Evolutionary conservation across 306 rosid species (phyloP), one percentile per base, ranked within the genome.

Genomic region (Fagus sylvatica): DNA sequence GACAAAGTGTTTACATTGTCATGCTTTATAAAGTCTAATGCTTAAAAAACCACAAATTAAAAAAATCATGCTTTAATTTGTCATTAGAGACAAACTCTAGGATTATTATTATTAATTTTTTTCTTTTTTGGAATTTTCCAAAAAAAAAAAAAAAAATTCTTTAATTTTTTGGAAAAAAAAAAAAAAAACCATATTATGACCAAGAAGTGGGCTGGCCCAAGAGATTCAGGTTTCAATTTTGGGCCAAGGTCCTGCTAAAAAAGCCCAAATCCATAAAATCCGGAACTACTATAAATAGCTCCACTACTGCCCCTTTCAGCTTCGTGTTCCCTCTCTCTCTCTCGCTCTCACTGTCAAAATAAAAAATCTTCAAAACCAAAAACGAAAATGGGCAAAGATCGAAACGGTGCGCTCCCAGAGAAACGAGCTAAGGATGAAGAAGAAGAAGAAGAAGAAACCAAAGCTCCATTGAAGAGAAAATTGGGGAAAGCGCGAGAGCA

Each of bases 301-400:
- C 28, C 22, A 62, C 19, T 42, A 0, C 43, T 62, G 2, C 0
- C 6, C 69, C 0, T 6, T 5, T 15, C 10, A 2, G 51, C 4
- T 10, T 46, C 51, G 4, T 46, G 11, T 46, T 46, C 76, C 10
- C 30, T 49, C 9, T 77, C 49, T 12, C 61, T 16, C 17, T 22
- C 82, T 55, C 28, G 9, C 39, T 69, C 80, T 71, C 82, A 48
- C 69, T 30, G 53, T 28, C 5, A 54, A 72, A 2, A 8, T 6
- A 43, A 32, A 72, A 70, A 72, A 68, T 69, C 70, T 48, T 15
- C 67, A 73, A 65, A 56, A 48, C 37, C 3, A 7, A 57, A 2
- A 41, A 68, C 46, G 57, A 65, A 73, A 73, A 91, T 91, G 97
- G 82, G 85, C 6, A 81, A 54, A 83, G 86, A 93, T 57, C 86